Evolutionary conservation across 2,329 filamentous ascomycete species (phyloP).

Genomic region (Cladosporium colombiae): DNA sequence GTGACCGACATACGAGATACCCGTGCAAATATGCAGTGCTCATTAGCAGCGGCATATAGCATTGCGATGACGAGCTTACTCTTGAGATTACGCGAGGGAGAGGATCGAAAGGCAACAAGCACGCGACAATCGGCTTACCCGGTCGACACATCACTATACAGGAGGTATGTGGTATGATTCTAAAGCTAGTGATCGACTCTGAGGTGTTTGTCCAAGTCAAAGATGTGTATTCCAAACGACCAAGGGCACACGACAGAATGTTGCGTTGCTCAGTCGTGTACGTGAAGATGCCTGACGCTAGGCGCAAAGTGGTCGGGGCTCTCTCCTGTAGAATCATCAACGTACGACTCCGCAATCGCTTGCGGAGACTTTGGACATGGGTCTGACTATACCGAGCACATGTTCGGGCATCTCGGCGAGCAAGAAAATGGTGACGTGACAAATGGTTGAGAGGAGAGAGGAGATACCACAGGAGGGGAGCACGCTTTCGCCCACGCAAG

Average conservation of each 20-base stretch:
- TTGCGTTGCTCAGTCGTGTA: background rate
- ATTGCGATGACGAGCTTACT: background rate
- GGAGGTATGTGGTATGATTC: background rate
- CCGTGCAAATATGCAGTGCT: background rate
- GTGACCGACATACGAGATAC: slow-evolving; percentile 4
- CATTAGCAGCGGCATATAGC: background rate
- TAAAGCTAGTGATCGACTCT: background rate
- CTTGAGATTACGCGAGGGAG: background rate
- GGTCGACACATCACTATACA: background rate
- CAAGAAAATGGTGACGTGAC: slow-evolving; percentile 6
- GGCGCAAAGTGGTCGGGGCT: background rate
- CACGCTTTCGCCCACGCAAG: background rate
- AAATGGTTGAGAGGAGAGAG: slow-evolving; percentile 11
- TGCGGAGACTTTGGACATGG: slow-evolving; percentile 15
- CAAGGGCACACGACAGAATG: background rate
- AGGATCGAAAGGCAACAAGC: background rate
- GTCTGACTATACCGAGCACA: slow-evolving; percentile 10
- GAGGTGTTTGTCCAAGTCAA: background rate
- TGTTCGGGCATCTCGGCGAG: slow-evolving; percentile 11
- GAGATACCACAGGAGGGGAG: background rate
- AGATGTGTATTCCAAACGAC: background rate
- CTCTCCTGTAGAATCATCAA: background rate
- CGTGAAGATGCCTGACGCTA: background rate
- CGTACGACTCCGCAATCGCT: slow-evolving; percentile 13
- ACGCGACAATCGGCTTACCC: background rate